phyloP scores from a whole-genome alignment of 1,139 yeast genomes.

The Kazachstania sp. region DNA sequence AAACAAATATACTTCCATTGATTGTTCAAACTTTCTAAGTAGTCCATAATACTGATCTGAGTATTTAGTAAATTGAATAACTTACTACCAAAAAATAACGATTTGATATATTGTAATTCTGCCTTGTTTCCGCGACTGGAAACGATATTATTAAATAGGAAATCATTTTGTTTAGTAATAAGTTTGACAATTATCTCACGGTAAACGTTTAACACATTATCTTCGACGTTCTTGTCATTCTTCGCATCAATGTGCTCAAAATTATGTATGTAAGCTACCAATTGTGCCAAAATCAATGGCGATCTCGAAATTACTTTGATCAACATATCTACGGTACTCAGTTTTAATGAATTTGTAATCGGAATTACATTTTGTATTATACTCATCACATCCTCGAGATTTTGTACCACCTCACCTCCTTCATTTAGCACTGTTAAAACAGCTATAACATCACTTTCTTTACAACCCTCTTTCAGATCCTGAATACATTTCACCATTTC shows the following conservation, averaged over 20 bases:
- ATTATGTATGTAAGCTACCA: slow-evolving; percentile 5
- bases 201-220: slow-evolving; percentile 11
- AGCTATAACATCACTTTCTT: not conserved
- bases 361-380: slow-evolving; percentile 22
- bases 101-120: slow-evolving; percentile 19
- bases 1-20: slow-evolving; percentile 23
- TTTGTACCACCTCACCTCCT: not conserved
- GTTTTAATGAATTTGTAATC: slow-evolving; percentile 17
- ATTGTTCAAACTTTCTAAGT: slow-evolving; percentile 17
- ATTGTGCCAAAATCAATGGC: slow-evolving; percentile 11
- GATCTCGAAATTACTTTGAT: slow-evolving; percentile 8
- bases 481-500: too few species aligned
- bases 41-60: slow-evolving; percentile 20
- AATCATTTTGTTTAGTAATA: slow-evolving; percentile 6
- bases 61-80: slow-evolving; percentile 27
- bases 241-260: not conserved
- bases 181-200: slow-evolving; percentile 12
- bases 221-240: not conserved
- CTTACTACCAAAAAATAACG: slow-evolving; percentile 33
- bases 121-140: slow-evolving; percentile 6
- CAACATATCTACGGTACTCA: slow-evolving; percentile 5
- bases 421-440: not conserved
- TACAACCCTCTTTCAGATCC: not conserved
- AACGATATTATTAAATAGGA: slow-evolving; percentile 11
- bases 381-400: slow-evolving; percentile 13